Evolutionary conservation across 2,329 filamentous ascomycete genomes (phyloP), one percentile per base, ranked within the genome.

Genomic region (Xylariaceae sp.): DNA sequence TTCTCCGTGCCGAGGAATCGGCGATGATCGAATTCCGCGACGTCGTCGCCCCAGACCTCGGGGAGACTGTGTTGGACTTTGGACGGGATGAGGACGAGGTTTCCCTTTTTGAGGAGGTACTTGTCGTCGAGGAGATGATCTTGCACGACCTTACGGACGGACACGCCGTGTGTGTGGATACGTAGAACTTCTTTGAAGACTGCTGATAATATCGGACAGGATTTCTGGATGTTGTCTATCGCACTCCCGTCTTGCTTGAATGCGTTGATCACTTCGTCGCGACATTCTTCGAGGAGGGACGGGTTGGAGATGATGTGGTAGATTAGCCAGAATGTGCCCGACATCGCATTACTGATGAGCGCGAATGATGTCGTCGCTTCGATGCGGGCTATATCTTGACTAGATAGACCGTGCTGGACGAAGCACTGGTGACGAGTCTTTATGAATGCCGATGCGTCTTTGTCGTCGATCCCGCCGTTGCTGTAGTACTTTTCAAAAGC

Each of bases 261-360:
- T 4, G 18, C 57, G n/a, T 53, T 18, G 0, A 11, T 30, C 2
- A 66, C 4, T 44, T 65, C 66, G 4, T 17, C 1, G 3, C 57
- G 44, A 11, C 51, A 8, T 1, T 68, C 67, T 2, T 51, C 37
- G 1, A 76, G 64, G 0, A 74, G 61, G 0, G 47, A 39, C 0
- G 71, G 68, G 23, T 63, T 55, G 1, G 64, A 62, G n/a, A 66
- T 64, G 8, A 66, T 54, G 7, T 64, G 62, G n/a, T 61, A 65
- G 2, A 51, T 13, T 9, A 66, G 18, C 62, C 62, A 67, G 30
- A 67, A 67, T 2, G 64, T 56, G 3, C 23, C 55, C 0, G 64
- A 55, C 0, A 65, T 13, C 0, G 61, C 60, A 17, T 66, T 67
- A 8, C 23, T n/a, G 1, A 66, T 41, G 17, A 61, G 45, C 2